phyloP scores from a whole-genome alignment of 257 asterid species.

The Solanum tacnaense region DNA sequence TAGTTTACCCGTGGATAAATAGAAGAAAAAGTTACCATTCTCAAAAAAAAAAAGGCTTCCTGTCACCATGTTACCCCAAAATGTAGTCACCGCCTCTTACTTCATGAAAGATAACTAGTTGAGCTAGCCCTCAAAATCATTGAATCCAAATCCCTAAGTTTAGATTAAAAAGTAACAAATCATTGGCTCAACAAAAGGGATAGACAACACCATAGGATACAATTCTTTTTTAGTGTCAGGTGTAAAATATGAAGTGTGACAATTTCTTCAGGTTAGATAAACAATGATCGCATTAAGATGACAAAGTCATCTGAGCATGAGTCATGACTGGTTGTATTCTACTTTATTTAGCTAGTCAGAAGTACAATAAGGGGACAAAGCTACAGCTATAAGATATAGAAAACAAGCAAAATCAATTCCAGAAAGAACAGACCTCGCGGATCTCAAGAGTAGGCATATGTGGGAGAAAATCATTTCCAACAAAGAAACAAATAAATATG shows the following conservation, averaged over 20 bases:
- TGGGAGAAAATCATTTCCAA: constrained; percentile 95
- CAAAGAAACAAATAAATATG: constrained; percentile 93
- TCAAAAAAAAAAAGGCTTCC: not conserved
- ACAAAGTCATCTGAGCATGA: not conserved
- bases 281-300: not conserved
- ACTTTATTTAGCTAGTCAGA: not conserved
- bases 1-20: too few species aligned
- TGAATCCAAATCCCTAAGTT: not conserved
- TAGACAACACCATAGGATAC: not conserved
- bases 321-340: not conserved
- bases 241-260: not conserved
- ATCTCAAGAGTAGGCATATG: constrained; percentile 99
- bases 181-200: not conserved
- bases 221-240: not conserved
- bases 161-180: not conserved
- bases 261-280: not conserved
- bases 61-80: not conserved
- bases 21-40: too few species aligned
- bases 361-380: not conserved
- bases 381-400: constrained; percentile 1
- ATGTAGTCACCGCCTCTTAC: not conserved
- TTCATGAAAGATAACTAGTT: not conserved
- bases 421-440: constrained; percentile 68
- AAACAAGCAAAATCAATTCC: not conserved
- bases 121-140: not conserved